These are phyloP conservation scores for Pseudohalonectria lignicola DNA, from an alignment of 2,329 filamentous ascomycete genomes.

Conservation along the genomic window DNA sequence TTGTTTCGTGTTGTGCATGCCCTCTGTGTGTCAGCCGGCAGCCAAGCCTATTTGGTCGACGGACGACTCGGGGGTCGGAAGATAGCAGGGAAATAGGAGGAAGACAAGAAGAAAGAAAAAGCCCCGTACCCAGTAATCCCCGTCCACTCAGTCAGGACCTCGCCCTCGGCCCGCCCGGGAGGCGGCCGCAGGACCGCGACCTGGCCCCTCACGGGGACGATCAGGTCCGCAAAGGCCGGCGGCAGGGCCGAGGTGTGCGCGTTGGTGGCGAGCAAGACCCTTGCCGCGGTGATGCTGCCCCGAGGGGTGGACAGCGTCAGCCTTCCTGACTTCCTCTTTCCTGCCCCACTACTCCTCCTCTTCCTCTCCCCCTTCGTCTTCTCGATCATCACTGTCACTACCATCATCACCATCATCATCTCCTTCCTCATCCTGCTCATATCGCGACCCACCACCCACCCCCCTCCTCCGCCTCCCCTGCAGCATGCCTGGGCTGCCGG, in stretches of 20 bases:
- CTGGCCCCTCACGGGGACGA: slow-evolving; percentile 68
- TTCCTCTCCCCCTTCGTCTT: background rate
- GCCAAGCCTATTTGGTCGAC: no score
- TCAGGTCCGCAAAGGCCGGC: slow-evolving; percentile 55
- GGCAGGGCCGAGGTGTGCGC: slow-evolving; percentile 71
- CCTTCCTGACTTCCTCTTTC: slow-evolving; percentile 7
- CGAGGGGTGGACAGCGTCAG: slow-evolving; percentile 60
- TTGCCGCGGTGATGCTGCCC: slow-evolving; percentile 50
- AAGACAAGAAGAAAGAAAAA: no score
- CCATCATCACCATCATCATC: no score
- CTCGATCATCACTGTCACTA: no score
- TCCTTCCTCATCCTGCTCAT: no score
- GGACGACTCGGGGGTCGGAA: no score
- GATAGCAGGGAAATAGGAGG: no score
- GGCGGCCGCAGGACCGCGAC: slow-evolving; percentile 57
- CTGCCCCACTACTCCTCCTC: slow-evolving; percentile 23
- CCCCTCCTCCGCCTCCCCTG: no score
- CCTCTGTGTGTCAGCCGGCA: no score
- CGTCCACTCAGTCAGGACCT: slow-evolving; percentile 57
- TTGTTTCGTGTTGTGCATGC: no score
- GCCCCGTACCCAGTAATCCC: slow-evolving; percentile 76
- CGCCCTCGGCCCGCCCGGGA: slow-evolving; percentile 32
- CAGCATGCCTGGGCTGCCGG: no score
- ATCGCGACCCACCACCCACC: no score
- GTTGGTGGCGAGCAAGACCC: slow-evolving; percentile 71